A percentile compares a stretch with the other conserved stretches of the same genome.
phyloP scores from a whole-genome alignment of 1,284 basidiomycete genomes.

The Sanghuangporus baumii region DNA sequence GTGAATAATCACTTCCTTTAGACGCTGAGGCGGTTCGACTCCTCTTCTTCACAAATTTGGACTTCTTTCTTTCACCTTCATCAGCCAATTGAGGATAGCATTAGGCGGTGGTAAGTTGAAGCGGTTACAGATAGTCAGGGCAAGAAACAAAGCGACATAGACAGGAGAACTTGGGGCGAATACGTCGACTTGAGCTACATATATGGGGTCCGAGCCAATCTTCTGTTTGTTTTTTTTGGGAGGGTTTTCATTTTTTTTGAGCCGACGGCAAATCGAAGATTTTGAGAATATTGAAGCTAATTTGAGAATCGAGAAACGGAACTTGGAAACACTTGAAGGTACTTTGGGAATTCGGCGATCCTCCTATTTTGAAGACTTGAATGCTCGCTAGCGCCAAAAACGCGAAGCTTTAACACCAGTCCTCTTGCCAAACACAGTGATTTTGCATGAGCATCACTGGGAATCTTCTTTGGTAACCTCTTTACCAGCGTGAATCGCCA shows the following conservation, averaged over 20 bases:
- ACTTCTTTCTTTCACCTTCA: background rate
- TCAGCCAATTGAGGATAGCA: background rate
- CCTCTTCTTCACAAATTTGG: slow-evolving; percentile 1
- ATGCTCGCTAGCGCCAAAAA: background rate
- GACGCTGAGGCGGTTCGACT: background rate
- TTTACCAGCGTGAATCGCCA: slow-evolving; percentile 41
- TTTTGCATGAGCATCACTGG: background rate
- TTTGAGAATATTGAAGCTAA: slow-evolving; percentile 8
- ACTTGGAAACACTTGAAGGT: slow-evolving; percentile 28
- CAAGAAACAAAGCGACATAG: slow-evolving; percentile 32
- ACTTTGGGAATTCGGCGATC: slow-evolving; percentile 3
- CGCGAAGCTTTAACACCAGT: background rate
- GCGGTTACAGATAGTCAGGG: slow-evolving; percentile 40
- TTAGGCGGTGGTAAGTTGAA: slow-evolving; percentile 21
- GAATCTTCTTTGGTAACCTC: background rate
- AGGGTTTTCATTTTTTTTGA: background rate
- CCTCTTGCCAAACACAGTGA: slow-evolving; percentile 6
- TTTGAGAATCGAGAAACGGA: slow-evolving; percentile 23
- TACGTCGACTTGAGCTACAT: slow-evolving; percentile 19
- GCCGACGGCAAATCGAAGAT: background rate
- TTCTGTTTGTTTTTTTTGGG: slow-evolving; percentile 18
- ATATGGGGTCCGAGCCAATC: slow-evolving; percentile 15
- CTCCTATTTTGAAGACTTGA: slow-evolving; percentile 1
- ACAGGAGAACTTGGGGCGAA: slow-evolving; percentile 30
- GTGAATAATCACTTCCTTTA: background rate